These are phyloP conservation scores for Ustanciosporium gigantosporum DNA, from an alignment of 1,284 basidiomycete species.

Conservation along the genomic window DNA sequence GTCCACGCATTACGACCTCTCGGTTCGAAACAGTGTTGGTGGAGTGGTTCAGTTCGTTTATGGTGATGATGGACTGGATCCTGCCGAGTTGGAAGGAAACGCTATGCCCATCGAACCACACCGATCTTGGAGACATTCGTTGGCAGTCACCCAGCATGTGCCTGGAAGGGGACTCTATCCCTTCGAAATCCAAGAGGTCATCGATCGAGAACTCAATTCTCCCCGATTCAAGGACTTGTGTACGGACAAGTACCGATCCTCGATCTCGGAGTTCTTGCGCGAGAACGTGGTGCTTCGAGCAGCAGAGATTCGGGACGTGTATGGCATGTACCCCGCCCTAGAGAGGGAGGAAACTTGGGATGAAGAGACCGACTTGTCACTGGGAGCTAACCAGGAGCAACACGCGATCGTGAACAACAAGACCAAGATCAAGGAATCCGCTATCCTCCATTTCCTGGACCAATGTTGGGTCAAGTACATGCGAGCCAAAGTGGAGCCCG, in stretches of 20 bases:
- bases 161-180: slow-evolving; percentile 73
- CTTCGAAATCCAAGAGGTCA: slow-evolving; percentile 80
- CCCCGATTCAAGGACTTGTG: slow-evolving; percentile 66
- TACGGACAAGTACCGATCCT: slow-evolving; percentile 75
- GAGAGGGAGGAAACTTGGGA: slow-evolving; percentile 78
- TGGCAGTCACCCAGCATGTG: slow-evolving; percentile 66
- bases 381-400: slow-evolving; percentile 71
- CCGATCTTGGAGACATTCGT: slow-evolving; percentile 84
- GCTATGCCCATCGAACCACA: slow-evolving; percentile 71
- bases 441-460: slow-evolving; percentile 78
- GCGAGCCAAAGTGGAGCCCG: slow-evolving; percentile 59
- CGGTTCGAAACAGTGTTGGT: slow-evolving; percentile 92
- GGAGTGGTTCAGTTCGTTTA: slow-evolving; percentile 98
- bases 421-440: slow-evolving; percentile 82
- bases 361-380: slow-evolving; percentile 73
- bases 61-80: slow-evolving; percentile 96
- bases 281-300: slow-evolving; percentile 73
- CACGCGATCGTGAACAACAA: slow-evolving; percentile 79
- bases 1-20: slow-evolving; percentile 93
- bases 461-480: slow-evolving; percentile 76
- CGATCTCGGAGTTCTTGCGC: slow-evolving; percentile 75
- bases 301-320: slow-evolving; percentile 71
- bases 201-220: slow-evolving; percentile 69
- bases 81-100: slow-evolving; percentile 91
- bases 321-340: slow-evolving; percentile 83